Conservation (phyloP, 331 rosid genomes). For the Quercus phellos region DNA sequence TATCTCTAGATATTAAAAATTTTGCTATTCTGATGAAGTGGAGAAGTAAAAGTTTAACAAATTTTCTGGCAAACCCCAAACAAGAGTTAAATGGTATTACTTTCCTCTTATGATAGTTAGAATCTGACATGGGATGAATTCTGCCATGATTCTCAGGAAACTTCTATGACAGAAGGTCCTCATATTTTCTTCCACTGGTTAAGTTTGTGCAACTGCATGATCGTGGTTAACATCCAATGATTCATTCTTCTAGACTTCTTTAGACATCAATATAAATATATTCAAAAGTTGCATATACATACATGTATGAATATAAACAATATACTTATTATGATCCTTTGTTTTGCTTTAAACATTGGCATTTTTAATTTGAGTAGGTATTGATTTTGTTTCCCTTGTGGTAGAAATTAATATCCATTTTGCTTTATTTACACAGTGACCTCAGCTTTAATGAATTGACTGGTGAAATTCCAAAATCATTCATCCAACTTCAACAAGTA, state of each 20-base stretch:
- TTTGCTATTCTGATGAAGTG: neutral
- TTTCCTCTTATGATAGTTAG: neutral
- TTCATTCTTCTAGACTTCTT: neutral
- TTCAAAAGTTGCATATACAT: no score
- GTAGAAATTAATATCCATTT: conserved; percentile 12
- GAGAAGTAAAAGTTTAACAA: neutral
- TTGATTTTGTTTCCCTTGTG: neutral
- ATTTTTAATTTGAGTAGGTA: no score
- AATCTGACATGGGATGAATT: neutral
- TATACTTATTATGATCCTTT: no score
- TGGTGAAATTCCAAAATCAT: conserved; percentile 67
- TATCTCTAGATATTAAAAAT: neutral
- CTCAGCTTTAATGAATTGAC: conserved; percentile 73
- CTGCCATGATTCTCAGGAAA: neutral
- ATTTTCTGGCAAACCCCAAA: neutral
- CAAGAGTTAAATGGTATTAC: neutral
- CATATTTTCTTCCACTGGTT: neutral
- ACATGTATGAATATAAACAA: no score
- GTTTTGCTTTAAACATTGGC: no score
- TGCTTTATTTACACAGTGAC: conserved; percentile 49
- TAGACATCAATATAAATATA: neutral
- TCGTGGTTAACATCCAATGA: neutral
- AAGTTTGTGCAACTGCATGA: neutral
- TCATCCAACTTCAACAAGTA: conserved; percentile 39
- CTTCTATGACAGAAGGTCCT: neutral